Conservation (phyloP, 1,284 basidiomycete species). For the Apiotrichum gracile region DNA sequence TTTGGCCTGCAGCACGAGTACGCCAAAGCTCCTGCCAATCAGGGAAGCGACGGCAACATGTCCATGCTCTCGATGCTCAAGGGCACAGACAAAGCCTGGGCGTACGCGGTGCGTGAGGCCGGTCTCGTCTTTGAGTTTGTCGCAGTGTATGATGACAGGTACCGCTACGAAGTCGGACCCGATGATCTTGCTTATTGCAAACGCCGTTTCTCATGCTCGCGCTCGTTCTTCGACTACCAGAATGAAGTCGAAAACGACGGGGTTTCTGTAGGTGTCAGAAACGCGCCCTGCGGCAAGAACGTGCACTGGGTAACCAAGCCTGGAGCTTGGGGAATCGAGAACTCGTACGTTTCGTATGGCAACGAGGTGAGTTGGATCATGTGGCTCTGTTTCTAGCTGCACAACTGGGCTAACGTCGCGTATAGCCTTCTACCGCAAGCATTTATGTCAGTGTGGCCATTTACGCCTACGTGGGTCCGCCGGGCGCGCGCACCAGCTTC, state of each 20-base stretch:
- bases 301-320: neutral
- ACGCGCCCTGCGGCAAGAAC: neutral
- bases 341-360: neutral
- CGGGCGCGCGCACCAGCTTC: no score
- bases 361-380: neutral
- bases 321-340: neutral
- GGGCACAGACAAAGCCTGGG: neutral
- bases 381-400: neutral
- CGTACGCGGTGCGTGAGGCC: neutral
- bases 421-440: no score
- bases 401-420: no score
- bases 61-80: neutral
- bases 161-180: neutral
- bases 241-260: neutral
- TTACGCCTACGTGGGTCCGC: no score
- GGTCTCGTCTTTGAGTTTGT: neutral
- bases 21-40: constrained; percentile 10
- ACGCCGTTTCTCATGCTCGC: neutral
- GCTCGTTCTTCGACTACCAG: neutral
- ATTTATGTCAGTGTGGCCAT: no score
- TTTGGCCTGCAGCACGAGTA: constrained; percentile 49
- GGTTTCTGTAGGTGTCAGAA: no score
- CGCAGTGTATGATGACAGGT: neutral
- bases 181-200: neutral
- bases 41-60: neutral